phyloP scores from a whole-genome alignment of 768 basidiomycete genomes.

The Boletus insuetus region DNA sequence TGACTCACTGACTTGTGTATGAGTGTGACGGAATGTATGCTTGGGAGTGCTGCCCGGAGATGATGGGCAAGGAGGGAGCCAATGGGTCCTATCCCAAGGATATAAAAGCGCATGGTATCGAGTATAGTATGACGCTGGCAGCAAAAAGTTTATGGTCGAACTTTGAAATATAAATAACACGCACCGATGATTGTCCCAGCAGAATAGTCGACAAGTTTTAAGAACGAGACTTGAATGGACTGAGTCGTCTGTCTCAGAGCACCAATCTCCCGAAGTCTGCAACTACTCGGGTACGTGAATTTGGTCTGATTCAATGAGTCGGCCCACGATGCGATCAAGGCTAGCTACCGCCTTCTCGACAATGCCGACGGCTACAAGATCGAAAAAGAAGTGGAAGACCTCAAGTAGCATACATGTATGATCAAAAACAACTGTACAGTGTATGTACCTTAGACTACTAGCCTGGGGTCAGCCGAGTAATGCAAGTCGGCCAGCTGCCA shows the following conservation, averaged over 20 bases:
- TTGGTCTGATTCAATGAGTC: no score
- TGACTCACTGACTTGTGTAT: constrained; percentile 56
- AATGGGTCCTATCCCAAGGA: constrained; percentile 79
- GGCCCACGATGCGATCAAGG: no score
- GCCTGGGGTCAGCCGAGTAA: no score
- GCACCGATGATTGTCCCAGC: not conserved
- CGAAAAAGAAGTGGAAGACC: no score
- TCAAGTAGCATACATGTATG: no score
- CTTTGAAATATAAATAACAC: not conserved
- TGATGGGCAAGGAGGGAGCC: constrained; percentile 82
- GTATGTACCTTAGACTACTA: no score
- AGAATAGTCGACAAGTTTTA: not conserved
- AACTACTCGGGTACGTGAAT: no score
- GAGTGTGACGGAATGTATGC: constrained; percentile 57
- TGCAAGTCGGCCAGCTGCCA: no score
- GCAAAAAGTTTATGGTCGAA: not conserved
- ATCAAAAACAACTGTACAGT: no score
- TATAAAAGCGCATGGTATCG: constrained; percentile 57
- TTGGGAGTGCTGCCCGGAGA: constrained; percentile 59
- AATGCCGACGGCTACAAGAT: no score
- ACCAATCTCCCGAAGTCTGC: no score
- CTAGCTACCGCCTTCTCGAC: no score
- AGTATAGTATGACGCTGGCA: not conserved
- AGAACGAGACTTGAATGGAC: not conserved
- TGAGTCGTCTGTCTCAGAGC: not conserved